Evolutionary conservation across 2,329 filamentous ascomycete genomes (phyloP), one percentile per base, ranked within the genome.

Genomic region (Acrodontium crateriforme): DNA sequence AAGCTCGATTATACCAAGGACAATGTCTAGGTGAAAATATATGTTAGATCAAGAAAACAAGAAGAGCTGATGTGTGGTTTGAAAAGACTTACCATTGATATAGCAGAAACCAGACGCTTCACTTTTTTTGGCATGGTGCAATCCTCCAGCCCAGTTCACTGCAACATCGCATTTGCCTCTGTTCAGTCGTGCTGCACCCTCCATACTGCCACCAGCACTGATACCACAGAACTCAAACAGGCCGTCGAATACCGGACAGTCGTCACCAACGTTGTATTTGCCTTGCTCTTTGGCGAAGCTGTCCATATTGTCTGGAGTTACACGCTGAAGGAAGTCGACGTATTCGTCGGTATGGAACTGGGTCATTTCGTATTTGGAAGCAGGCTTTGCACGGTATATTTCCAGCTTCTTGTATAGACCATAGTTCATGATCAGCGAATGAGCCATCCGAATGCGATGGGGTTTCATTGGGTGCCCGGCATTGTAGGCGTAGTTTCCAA

Each of bases 221-320:
- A 78, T 78, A 11, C 71, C 72, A 43, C 73, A 78, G 49, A 77
- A 78, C 46, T 78, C 73, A 37, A 78, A 78, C 10, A 78, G 58
- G 10, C 74, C 74, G 41, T 78, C 74, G 36, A 78, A 78, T 1
- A 78, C 74, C 2, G 74, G 74, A 41, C 62, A 66, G 35, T 66
- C 62, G 32, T 65, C 74, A 29, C 73, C 73, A 31, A 78, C 72
- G 35, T 78, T 78, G 56, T 76, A 64, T 58, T 65, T 72, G 71
- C 81, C 78, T 54, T 95, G 85, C 54, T 98, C 89, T 45, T 85
- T 80, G 43, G 77, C 71, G 50, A 83, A 95, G 40, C 71, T 71
- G 44, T 98, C 91, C 82, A 95, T 95, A 53, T 98, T 98, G 60
- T 98, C 89, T 2, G 89, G 91, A 0, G 89, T 95, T 30, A 98